These are phyloP conservation scores for Fonsecaea multimorphosa DNA, from an alignment of 2,329 filamentous ascomycete species.

Conservation along the genomic window DNA sequence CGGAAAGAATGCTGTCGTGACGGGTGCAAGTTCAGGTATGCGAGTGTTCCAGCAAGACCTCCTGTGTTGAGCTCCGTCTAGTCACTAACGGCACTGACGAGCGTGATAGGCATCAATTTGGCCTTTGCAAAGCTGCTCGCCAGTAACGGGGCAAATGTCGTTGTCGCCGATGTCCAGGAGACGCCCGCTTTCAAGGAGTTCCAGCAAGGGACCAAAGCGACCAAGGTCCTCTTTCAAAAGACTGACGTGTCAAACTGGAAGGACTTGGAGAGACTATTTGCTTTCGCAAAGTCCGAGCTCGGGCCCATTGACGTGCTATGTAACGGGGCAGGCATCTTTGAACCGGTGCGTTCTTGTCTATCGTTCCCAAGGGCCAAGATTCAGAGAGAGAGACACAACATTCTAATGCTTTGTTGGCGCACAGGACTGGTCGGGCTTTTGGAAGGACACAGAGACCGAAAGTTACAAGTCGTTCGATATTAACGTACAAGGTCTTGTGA, in stretches of 20 bases:
- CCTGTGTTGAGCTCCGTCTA: background rate
- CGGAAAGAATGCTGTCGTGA: conserved; percentile 28
- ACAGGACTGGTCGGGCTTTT: conserved; percentile 15
- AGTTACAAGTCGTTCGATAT: conserved; percentile 56
- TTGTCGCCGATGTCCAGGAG: conserved; percentile 53
- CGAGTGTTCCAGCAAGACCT: background rate
- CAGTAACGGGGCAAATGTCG: conserved; percentile 52
- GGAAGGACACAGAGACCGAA: conserved; percentile 45
- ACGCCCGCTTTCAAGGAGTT: conserved; percentile 49
- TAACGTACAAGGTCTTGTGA: conserved; percentile 59
- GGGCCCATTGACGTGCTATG: conserved; percentile 56
- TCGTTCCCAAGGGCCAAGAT: too few relatives aligned
- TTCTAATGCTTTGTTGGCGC: background rate
- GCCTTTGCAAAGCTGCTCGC: conserved; percentile 50
- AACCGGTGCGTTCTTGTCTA: conserved; percentile 40
- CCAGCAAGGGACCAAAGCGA: conserved; percentile 40
- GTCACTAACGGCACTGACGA: background rate
- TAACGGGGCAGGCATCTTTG: conserved; percentile 51
- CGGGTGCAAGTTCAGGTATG: conserved; percentile 23
- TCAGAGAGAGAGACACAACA: background rate
- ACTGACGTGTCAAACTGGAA: conserved; percentile 57
- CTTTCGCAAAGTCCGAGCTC: conserved; percentile 56
- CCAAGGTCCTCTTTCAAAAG: conserved; percentile 50
- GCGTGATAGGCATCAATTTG: conserved; percentile 51
- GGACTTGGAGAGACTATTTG: conserved; percentile 57